A percentile compares a stretch with the other conserved stretches of the same genome.
phyloP scores from a whole-genome alignment of 768 basidiomycete genomes.

The Gelatoporia subvermispora region DNA sequence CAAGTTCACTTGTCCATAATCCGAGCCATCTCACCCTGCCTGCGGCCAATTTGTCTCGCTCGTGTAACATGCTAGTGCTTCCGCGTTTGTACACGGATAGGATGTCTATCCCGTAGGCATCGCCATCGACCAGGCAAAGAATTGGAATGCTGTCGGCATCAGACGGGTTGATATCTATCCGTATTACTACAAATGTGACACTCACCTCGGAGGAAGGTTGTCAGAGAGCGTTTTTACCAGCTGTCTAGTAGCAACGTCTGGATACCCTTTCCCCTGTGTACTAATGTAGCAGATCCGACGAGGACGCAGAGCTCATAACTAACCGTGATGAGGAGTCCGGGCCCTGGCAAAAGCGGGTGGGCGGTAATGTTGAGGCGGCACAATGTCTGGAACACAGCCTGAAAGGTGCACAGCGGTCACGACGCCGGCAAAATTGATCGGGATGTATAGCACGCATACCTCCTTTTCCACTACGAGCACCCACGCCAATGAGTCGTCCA shows the following conservation, averaged over 20 bases:
- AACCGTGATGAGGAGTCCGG: slow-evolving; percentile 79
- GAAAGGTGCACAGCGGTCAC: neutral
- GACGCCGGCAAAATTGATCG: too few relatives aligned
- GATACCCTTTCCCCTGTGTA: slow-evolving; percentile 90
- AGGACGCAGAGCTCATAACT: neutral
- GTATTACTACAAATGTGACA: slow-evolving; percentile 4
- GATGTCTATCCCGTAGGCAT: slow-evolving; percentile 91
- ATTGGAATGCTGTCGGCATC: slow-evolving; percentile 61
- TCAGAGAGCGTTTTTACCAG: slow-evolving; percentile 71
- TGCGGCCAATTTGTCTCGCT: slow-evolving; percentile 64
- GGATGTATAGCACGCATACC: slow-evolving; percentile 32
- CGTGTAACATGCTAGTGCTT: slow-evolving; percentile 64
- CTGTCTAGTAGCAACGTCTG: slow-evolving; percentile 87
- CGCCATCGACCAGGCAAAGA: slow-evolving; percentile 79
- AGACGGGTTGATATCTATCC: neutral
- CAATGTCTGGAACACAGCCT: slow-evolving; percentile 95
- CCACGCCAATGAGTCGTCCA: slow-evolving; percentile 59
- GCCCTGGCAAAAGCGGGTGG: slow-evolving; percentile 46
- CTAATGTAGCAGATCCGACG: neutral
- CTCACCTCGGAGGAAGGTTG: slow-evolving; percentile 56
- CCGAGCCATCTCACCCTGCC: slow-evolving; percentile 77
- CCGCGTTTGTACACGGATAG: slow-evolving; percentile 84
- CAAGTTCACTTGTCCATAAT: slow-evolving; percentile 63
- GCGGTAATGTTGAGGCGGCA: slow-evolving; percentile 52
- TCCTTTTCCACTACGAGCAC: slow-evolving; percentile 94